phyloP scores from a whole-genome alignment of 2,329 filamentous ascomycete species.

The Xylaria sp. region DNA sequence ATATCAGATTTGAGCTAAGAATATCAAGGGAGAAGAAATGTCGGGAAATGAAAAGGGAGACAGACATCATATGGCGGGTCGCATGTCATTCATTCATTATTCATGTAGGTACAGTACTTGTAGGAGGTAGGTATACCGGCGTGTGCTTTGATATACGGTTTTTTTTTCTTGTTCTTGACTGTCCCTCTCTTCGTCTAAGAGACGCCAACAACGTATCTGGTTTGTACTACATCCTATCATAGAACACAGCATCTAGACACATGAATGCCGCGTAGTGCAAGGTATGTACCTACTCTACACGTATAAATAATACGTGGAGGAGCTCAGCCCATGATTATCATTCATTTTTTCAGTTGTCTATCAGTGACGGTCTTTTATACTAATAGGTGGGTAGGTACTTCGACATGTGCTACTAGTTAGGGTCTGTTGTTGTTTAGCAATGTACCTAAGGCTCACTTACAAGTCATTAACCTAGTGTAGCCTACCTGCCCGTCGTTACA shows the following conservation, averaged over 20 bases:
- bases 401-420: neutral
- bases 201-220: conserved; percentile 16
- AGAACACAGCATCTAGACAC: conserved; percentile 11
- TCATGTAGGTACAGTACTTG: conserved; percentile 3
- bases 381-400: neutral
- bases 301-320: conserved; percentile 26
- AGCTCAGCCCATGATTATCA: neutral
- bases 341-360: neutral
- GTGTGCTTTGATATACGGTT: neutral
- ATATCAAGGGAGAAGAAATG: conserved; percentile 14
- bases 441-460: conserved; percentile 21
- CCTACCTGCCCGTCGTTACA: conserved; percentile 13
- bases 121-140: neutral
- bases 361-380: conserved; percentile 14
- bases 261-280: conserved; percentile 11
- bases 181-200: neutral
- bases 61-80: conserved; percentile 22
- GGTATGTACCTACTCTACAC: conserved; percentile 5
- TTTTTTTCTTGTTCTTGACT: neutral
- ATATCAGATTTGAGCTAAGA: conserved; percentile 7
- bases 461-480: conserved; percentile 30
- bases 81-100: conserved; percentile 8
- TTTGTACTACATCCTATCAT: conserved; percentile 19
- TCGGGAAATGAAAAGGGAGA: neutral
- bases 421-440: conserved; percentile 7